phyloP scores from a whole-genome alignment of 352 stramenopile genomes.

The Phytophthora fragariae region DNA sequence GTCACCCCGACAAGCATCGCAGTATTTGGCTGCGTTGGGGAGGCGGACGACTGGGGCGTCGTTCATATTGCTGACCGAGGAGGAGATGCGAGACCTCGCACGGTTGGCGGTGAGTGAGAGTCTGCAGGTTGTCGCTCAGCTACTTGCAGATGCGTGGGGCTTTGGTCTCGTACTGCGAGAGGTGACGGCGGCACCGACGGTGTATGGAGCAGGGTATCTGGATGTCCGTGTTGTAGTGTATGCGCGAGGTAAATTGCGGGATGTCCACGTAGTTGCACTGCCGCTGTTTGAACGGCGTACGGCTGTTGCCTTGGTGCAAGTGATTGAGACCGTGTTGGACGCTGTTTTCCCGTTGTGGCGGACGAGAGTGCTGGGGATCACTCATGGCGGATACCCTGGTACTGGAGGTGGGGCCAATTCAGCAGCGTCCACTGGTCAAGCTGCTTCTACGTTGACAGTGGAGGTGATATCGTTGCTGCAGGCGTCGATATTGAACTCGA shows the following conservation, averaged over 20 bases:
- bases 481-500: constrained; percentile 3
- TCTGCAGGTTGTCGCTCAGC: constrained; percentile 31
- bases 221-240: constrained; percentile 44
- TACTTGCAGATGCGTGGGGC: constrained; percentile 42
- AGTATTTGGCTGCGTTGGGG: constrained; percentile 12
- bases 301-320: constrained; percentile 12
- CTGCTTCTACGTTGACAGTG: constrained; percentile 9
- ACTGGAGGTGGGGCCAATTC: neutral
- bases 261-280: constrained; percentile 45
- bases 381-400: constrained; percentile 6
- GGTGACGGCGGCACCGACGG: constrained; percentile 9
- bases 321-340: constrained; percentile 36
- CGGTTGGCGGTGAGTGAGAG: constrained; percentile 42
- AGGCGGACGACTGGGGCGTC: neutral
- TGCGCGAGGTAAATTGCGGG: constrained; percentile 19
- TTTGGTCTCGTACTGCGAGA: constrained; percentile 51
- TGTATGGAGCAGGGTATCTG: constrained; percentile 27
- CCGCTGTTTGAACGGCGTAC: constrained; percentile 18
- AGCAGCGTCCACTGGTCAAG: constrained; percentile 1
- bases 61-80: constrained; percentile 10
- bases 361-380: constrained; percentile 31
- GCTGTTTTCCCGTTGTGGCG: constrained; percentile 41
- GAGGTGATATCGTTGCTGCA: constrained; percentile 32
- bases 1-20: constrained; percentile 21
- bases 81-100: constrained; percentile 28